These are phyloP conservation scores for Skeletonema grethae DNA, from an alignment of 108 stramenopile species.

Conservation along the genomic window DNA sequence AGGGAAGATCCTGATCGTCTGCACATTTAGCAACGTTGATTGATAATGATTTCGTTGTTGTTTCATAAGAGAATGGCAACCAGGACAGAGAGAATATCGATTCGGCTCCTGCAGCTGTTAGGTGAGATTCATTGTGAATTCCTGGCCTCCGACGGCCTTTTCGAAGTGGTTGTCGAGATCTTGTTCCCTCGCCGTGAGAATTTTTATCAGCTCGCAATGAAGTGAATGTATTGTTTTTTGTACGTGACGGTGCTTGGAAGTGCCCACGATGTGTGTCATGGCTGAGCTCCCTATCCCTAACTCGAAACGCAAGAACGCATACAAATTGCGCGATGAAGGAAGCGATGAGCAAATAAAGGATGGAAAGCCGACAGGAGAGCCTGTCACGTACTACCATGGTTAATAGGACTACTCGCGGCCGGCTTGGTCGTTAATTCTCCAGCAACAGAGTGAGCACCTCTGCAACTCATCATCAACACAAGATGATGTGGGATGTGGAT, in stretches of 20 bases:
- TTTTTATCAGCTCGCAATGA: not conserved
- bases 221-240: not conserved
- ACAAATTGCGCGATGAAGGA: not conserved
- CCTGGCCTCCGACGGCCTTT: not conserved
- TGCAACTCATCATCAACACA: too few species aligned
- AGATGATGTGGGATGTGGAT: too few species aligned
- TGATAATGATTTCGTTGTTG: not conserved
- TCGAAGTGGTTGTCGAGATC: not conserved
- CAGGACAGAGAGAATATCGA: constrained; percentile 6
- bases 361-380: too few species aligned
- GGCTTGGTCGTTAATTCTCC: too few species aligned
- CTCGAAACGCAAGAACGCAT: not conserved
- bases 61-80: constrained; percentile 5
- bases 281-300: not conserved
- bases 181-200: not conserved
- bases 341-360: not conserved
- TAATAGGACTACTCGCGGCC: not conserved
- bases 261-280: not conserved
- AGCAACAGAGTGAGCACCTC: too few species aligned
- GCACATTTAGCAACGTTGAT: not conserved
- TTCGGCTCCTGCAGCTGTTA: constrained; percentile 13
- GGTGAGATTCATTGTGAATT: not conserved
- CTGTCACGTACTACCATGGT: not conserved
- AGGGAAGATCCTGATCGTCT: not conserved
- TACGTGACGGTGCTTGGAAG: not conserved